phyloP scores from a whole-genome alignment of 805 yeast species.

The Hermanozyma aechmeae region DNA sequence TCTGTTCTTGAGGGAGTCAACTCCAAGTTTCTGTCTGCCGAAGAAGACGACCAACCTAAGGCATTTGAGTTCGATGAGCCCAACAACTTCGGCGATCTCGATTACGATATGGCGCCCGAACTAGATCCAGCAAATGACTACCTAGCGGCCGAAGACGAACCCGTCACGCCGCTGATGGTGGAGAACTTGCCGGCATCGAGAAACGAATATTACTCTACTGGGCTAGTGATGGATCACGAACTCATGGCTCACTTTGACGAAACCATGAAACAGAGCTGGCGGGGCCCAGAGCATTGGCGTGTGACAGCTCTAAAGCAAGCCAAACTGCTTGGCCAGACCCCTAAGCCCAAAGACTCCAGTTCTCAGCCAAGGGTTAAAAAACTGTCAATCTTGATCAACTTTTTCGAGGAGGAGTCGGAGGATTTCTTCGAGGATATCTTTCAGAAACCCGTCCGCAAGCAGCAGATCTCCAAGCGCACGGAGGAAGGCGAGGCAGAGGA shows the following conservation, averaged over 20 bases:
- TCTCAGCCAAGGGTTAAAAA: slow-evolving; percentile 11
- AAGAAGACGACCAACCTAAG: slow-evolving; percentile 2
- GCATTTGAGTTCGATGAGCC: slow-evolving; percentile 4
- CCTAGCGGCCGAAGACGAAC: background rate
- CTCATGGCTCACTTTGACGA: slow-evolving; percentile 78
- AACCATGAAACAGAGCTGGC: slow-evolving; percentile 64
- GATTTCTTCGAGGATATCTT: slow-evolving; percentile 20
- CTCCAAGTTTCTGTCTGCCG: slow-evolving; percentile 15
- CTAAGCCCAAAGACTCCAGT: slow-evolving; percentile 1
- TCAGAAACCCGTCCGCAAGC: slow-evolving; percentile 19
- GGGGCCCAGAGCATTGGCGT: slow-evolving; percentile 91
- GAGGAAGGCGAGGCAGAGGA: slow-evolving; percentile 25
- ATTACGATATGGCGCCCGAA: too few species aligned
- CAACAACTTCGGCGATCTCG: too few species aligned
- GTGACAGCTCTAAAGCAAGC: slow-evolving; percentile 38
- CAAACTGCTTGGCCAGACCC: slow-evolving; percentile 14
- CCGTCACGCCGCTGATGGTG: background rate
- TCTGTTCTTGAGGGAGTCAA: slow-evolving; percentile 31
- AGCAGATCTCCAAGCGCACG: slow-evolving; percentile 16
- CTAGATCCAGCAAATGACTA: too few species aligned
- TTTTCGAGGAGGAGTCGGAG: slow-evolving; percentile 24
- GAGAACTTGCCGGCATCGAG: slow-evolving; percentile 6
- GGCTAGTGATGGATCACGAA: slow-evolving; percentile 42
- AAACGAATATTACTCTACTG: slow-evolving; percentile 3
- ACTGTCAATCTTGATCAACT: slow-evolving; percentile 18